Base-by-base conservation (phyloP, 139 green algal genomes). In the Closterium sp. region DNA sequence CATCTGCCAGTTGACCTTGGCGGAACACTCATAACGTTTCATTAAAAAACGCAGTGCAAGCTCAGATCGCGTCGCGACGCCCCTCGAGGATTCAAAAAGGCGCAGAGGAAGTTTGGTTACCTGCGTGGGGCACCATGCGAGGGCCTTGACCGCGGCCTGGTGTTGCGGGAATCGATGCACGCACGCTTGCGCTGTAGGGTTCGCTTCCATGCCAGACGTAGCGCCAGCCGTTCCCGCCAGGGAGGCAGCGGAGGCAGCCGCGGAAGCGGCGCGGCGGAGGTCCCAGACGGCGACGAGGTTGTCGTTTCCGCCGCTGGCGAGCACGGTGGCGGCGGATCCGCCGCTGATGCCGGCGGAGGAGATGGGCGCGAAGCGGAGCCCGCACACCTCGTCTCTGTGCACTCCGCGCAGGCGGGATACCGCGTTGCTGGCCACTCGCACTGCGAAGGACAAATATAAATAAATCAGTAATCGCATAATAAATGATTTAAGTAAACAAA, bases 91-190 rank as follows among this genome's bases (percentile, higher is more conserved):
- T 31, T 31, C 84, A 87, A 24, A n/a, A n/a, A n/a, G n/a, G n/a
- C n/a, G n/a, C n/a, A n/a, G 84, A 87, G n/a, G 84, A 87, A 29
- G 84, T n/a, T n/a, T n/a, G n/a, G n/a, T 87, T 31, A 89, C 88
- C 95, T 98, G 97, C 92, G 97, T 97, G 50, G 97, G 97, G 95
- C 97, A 98, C 97, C 97, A 98, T 24, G 97, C 97, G 85, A 98
- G 95, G 21, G 97, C 97, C 93, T 98, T 98, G 42, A 98, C 97
- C 11, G 97, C 97, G 50, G 97, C 97, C 31, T 96, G 93, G 91
- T 98, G 97, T 3, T 92, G 50, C 9, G 50, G 89, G 28, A 27
- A 19, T 9, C 21, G 79, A 85, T 32, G 22, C 89, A 30, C 27
- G 31, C 94, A 70, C 87, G 93, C n/a, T 28, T 28, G 87, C 87